phyloP scores from a whole-genome alignment of 768 basidiomycete genomes.

The Hypholoma fasciculare region DNA sequence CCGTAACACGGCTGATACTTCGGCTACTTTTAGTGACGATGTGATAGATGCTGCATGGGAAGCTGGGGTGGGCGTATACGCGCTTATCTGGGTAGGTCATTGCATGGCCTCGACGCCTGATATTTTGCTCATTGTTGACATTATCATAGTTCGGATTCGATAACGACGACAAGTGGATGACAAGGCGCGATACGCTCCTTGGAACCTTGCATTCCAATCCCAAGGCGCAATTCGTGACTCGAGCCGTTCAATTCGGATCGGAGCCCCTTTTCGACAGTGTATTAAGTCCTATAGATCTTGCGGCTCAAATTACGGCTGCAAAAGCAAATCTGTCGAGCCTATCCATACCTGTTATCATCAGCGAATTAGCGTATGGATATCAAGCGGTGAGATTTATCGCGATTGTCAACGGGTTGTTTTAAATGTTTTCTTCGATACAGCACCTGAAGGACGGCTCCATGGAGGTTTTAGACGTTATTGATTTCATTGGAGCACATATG shows the following conservation, averaged over 20 bases:
- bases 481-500: conserved; percentile 69
- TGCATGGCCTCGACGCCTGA: no score
- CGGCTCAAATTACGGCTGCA: conserved; percentile 47
- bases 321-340: conserved; percentile 51
- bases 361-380: conserved; percentile 64
- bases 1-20: not conserved
- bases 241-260: conserved; percentile 71
- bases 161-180: conserved; percentile 48
- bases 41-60: conserved; percentile 69
- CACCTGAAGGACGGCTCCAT: conserved; percentile 52
- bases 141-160: conserved; percentile 46
- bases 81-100: conserved; percentile 62
- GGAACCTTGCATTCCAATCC: conserved; percentile 55
- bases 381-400: conserved; percentile 29
- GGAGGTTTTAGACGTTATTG: conserved; percentile 57
- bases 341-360: conserved; percentile 69
- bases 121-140: not conserved
- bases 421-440: conserved; percentile 15
- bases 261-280: conserved; percentile 67
- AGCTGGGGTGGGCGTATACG: conserved; percentile 67
- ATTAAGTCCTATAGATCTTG: conserved; percentile 45
- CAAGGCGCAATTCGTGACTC: conserved; percentile 64
- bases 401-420: not conserved
- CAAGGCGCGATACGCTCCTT: conserved; percentile 53
- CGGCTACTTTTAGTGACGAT: conserved; percentile 39